Base-by-base conservation (phyloP, 192 early-diverging fungal species). In the Coemansia sp. region DNA sequence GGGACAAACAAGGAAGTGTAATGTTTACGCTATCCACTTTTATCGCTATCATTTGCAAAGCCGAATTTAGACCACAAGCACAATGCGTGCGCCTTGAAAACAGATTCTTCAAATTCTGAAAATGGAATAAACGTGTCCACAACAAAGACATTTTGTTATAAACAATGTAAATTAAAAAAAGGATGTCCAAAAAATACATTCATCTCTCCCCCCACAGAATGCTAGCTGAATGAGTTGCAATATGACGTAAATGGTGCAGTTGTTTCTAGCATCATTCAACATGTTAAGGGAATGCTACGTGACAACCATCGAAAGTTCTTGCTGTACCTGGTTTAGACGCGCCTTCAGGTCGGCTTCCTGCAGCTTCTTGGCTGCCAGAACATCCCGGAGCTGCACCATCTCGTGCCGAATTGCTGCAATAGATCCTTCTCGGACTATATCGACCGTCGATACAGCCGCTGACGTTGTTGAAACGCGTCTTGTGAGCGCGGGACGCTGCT, bases 301-400 rank as follows among this genome's bases (percentile, higher is more conserved):
- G 8, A 59, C 46, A 8, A 68, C 78, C 18, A 70, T 23, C 3
- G 67, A 29, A 12, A 81, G 61, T 66, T 75, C 79, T 7, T 40
- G 74, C 59, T 73, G 79, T 15, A 81, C 74, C 29, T 70, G 67
- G 56, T 20, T 62, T 2, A 81, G 70, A 1, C 79, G 67, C 7
- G 45, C 20, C 23, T 43, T 25, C 25, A 82, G 67, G 4, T 49
- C 49, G 0, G 33, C 51, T 28, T 65, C 67, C 10, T 45, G 70
- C 21, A 64, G 46, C 46, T 58, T 62, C 43, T 65, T 72, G 2
- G 74, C 61, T 10, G 70, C 74, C 64, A 82, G 49, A 23, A 53
- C 45, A 12, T 45, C 31, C 20, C 71, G 70, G 5, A 82, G 61
- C 58, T 70, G 74, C 67, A 61, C 65, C 28, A 82, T 76, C 25